Conservation (phyloP, 331 rosid genomes). For the Acacia pycnantha region DNA sequence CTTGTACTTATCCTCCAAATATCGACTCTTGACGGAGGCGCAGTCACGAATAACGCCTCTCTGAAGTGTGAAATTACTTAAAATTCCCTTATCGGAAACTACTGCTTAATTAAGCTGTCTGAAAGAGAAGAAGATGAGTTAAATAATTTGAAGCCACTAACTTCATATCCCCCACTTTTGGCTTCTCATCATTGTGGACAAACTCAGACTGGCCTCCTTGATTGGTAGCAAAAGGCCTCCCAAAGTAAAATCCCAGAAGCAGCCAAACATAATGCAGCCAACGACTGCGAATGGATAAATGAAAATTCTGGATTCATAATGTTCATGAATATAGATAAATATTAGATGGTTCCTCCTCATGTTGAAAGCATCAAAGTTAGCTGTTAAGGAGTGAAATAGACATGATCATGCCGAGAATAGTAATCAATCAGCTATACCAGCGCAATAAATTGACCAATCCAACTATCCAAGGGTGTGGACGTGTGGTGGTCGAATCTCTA, state of each 20-base stretch:
- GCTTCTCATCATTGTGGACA: neutral
- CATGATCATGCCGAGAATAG: neutral
- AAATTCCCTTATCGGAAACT: conserved; percentile 25
- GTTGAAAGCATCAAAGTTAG: neutral
- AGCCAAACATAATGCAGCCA: conserved; percentile 20
- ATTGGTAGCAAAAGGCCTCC: conserved; percentile 8
- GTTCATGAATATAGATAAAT: too few relatives aligned
- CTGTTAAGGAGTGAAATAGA: neutral
- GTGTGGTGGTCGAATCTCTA: conserved; percentile 43
- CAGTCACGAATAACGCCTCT: conserved; percentile 12
- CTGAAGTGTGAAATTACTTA: conserved; percentile 3
- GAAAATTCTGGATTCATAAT: too few relatives aligned
- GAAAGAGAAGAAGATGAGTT: neutral
- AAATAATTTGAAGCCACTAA: neutral
- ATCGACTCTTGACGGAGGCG: conserved; percentile 36
- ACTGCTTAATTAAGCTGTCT: conserved; percentile 34
- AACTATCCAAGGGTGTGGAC: conserved; percentile 41
- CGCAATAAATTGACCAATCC: conserved; percentile 46
- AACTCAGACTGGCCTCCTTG: conserved; percentile 34
- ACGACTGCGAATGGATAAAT: too few relatives aligned
- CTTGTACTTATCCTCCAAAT: conserved; percentile 29
- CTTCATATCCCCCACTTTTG: too few relatives aligned
- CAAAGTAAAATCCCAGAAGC: neutral
- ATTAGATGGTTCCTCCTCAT: neutral
- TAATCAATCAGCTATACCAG: conserved; percentile 10